Evolutionary conservation across 2,329 filamentous ascomycete genomes (phyloP).

Genomic region (Fusarium tjaetaba): DNA sequence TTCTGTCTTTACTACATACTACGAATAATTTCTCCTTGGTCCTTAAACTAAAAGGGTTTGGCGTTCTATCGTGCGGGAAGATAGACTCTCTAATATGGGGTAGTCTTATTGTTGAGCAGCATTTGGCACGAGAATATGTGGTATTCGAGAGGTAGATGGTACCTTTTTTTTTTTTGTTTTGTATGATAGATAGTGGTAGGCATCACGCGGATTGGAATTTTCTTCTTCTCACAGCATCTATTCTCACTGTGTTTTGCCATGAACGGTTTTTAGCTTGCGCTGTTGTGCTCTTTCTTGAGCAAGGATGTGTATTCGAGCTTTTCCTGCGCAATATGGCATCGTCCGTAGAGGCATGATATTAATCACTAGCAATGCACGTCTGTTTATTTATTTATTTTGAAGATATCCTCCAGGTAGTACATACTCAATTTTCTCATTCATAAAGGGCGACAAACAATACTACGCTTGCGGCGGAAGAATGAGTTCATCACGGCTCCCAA

Average conservation of each 20-base stretch:
- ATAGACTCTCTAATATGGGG: neutral
- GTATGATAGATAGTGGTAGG: slow-evolving; percentile 32
- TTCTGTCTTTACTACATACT: slow-evolving; percentile 11
- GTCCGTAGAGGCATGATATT: neutral
- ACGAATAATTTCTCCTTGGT: slow-evolving; percentile 19
- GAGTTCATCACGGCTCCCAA: slow-evolving; percentile 38
- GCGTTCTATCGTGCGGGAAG: slow-evolving; percentile 33
- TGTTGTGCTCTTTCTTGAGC: neutral
- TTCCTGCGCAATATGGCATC: neutral
- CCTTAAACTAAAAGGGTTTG: slow-evolving; percentile 20
- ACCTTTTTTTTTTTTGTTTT: slow-evolving; percentile 1
- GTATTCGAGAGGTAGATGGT: slow-evolving; percentile 8
- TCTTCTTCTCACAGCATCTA: slow-evolving; percentile 1
- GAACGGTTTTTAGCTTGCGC: neutral
- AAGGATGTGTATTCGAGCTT: neutral
- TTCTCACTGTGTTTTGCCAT: neutral
- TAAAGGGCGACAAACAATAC: neutral
- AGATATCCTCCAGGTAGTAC: neutral
- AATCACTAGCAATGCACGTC: neutral
- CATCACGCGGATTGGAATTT: slow-evolving; percentile 15
- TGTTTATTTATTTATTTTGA: neutral
- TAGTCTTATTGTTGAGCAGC: slow-evolving; percentile 4
- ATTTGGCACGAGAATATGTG: slow-evolving; percentile 8
- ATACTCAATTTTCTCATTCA: slow-evolving; percentile 3
- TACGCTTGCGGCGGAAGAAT: slow-evolving; percentile 35